Evolutionary conservation across 495 filamentous ascomycete species (phyloP), one percentile per base, ranked within the genome.

Genomic region (Aspergillus cavernicola): DNA sequence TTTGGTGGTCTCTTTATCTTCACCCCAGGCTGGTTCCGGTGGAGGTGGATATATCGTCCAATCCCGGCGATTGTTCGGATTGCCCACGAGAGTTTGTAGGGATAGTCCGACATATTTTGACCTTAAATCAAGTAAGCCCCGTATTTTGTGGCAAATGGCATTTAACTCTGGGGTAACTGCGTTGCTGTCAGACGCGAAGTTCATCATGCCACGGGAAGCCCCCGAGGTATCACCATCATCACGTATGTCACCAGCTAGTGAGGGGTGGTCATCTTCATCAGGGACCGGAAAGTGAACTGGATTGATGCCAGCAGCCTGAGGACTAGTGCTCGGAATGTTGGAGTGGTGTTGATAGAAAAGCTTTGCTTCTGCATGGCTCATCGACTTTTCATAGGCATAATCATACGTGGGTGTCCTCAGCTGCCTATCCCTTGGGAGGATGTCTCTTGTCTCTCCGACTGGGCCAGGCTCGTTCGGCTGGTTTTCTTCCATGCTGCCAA

Each of bases 301-400:
- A 50, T 50, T 43, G 0, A 28, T 23, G 22, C 50, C 45, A 6
- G 39, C 15, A 40, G 19, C 1, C n/a, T 26, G n/a, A 7, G 52
- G 37, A 13, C 8, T 46, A 36, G 36, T 50, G 5, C 13, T 28
- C 6, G 52, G 18, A 19, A 19, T 23, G 44, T 47, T 71, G 68
- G 91, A 88, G 68, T 89, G 90, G 53, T 90, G 80, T 63, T 96
- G 93, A 69, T 96, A 98, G 74, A 97, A 92, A 24, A 96, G 78
- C 66, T 93, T 97, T 31, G 92, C 89, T 62, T 98, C 92, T 18
- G 86, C 80, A 69, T 97, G 89, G 55, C 84, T 90, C 79, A 92
- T 83, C 55, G 89, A 87, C 62, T 92, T 93, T 66, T 98, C 92
- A 52, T 85, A 84, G n/a, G 88, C 82, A 63, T 87, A 85, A 67